These are phyloP conservation scores for Scytalidium sp. DNA, from an alignment of 2,329 filamentous ascomycete species.

Conservation along the genomic window DNA sequence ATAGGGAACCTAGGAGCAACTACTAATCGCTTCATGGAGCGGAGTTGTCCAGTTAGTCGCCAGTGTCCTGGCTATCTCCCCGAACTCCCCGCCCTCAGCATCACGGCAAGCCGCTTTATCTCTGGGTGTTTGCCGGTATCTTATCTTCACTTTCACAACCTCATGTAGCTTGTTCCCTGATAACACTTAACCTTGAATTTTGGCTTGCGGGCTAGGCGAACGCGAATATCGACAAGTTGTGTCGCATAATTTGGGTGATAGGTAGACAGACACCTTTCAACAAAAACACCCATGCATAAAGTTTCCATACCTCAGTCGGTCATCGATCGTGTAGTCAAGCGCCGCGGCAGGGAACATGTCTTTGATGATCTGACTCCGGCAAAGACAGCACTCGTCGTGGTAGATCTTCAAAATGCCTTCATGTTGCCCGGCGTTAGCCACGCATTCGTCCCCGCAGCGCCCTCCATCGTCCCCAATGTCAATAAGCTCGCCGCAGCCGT, in stretches of 20 bases:
- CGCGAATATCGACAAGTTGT: no score
- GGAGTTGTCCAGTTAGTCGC: neutral
- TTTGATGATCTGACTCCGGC: neutral
- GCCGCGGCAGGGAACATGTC: constrained; percentile 5
- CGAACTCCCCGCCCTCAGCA: neutral
- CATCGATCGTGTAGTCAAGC: constrained; percentile 4
- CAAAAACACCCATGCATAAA: constrained; percentile 3
- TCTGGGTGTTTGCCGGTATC: neutral
- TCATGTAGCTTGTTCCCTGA: neutral
- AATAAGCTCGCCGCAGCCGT: neutral
- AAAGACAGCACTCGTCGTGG: constrained; percentile 4
- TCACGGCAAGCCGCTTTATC: neutral
- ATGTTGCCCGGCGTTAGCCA: neutral
- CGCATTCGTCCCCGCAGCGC: neutral
- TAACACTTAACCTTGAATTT: neutral
- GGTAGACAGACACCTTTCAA: neutral
- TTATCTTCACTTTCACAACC: neutral
- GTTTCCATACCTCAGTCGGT: constrained; percentile 2
- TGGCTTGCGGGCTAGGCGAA: neutral
- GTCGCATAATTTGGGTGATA: neutral
- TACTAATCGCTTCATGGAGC: neutral
- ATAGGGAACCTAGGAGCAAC: neutral
- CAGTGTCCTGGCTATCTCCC: neutral
- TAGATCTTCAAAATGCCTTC: constrained; percentile 5
- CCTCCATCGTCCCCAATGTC: constrained; percentile 1